Base-by-base conservation (phyloP, 2,329 filamentous ascomycete species). In the Hirsutella thompsonii region DNA sequence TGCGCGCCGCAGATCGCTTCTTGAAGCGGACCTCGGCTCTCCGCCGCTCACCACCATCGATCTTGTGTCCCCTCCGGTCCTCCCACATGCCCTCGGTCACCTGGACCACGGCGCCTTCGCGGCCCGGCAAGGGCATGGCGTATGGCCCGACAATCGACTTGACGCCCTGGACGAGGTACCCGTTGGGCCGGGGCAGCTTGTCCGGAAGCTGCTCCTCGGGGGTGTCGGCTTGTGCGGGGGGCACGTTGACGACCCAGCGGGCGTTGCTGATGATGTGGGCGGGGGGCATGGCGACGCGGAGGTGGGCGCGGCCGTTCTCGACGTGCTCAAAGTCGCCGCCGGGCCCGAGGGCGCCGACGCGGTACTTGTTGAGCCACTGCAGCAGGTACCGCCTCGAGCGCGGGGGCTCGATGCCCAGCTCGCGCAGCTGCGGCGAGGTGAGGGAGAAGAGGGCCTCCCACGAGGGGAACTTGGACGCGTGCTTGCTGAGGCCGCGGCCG, bases 11-110 rank as follows among this genome's bases (percentile, higher is more conserved):
- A 39, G 83, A 79, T 49, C 82, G 76, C 66, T 79, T 82, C 79
- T 94, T 94, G 52, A 89, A 87, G 53, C 85, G 74, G 40, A 95
- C 80, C 66, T 94, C 82, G 14, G 83, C 84, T 60, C 76, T 79
- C 62, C 92, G 77, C 60, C 92, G 80, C 71, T 98, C 92, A 70
- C 92, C 92, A 56, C 92, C 92, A 63, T 96, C 89, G 50, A 98
- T 81, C 79, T 96, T 96, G 55, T 79, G 78, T 21, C 92, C 90
- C 53, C 81, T 74, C 58, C 74, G 81, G 54, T 88, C 72, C 68
- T 96, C 90, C 92, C 90, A 96, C 69, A 96, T 82, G 9, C 90
- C 88, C 60, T 95, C 89, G 42, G 80, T 77, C 19, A 85, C 72
- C 47, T 71, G 69, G 50, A 96, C 70, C 39, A 71, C 68, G 10